These are phyloP conservation scores for Ceratocystis cubensis DNA, from an alignment of 2,329 filamentous ascomycete species.

Conservation along the genomic window DNA sequence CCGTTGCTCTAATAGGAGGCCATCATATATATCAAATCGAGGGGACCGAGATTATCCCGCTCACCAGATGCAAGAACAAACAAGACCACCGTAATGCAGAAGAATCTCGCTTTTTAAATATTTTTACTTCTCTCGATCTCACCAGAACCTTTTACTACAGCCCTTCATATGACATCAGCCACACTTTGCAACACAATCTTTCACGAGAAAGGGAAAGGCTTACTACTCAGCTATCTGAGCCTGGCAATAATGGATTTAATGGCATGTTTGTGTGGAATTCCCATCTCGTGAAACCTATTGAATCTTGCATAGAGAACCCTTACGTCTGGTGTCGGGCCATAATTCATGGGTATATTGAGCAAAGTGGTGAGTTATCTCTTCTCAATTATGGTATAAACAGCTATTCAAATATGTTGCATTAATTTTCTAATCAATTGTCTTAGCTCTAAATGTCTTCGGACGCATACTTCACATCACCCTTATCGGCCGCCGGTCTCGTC, in stretches of 20 bases:
- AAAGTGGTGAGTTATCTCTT: constrained; percentile 43
- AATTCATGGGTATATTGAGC: constrained; percentile 92
- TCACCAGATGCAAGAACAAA: constrained; percentile 65
- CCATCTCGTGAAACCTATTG: constrained; percentile 68
- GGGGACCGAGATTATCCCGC: constrained; percentile 76
- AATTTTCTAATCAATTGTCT: constrained; percentile 54
- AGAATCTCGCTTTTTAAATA: constrained; percentile 76
- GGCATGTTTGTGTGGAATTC: constrained; percentile 98
- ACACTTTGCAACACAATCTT: constrained; percentile 85
- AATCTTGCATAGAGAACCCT: constrained; percentile 56
- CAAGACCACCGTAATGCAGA: constrained; percentile 71
- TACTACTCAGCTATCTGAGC: constrained; percentile 31
- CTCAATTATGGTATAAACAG: not conserved
- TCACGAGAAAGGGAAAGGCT: constrained; percentile 63
- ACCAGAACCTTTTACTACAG: constrained; percentile 94
- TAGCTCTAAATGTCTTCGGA: constrained; percentile 63
- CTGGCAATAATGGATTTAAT: constrained; percentile 42
- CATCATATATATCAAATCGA: constrained; percentile 95
- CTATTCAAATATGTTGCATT: constrained; percentile 55
- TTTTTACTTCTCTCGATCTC: constrained; percentile 82
- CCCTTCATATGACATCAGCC: constrained; percentile 93
- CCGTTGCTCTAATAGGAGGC: constrained; percentile 88
- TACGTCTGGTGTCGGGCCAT: constrained; percentile 95
- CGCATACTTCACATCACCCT: constrained; percentile 83
- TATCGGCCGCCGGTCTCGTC: constrained; percentile 80